Percentiles rank a stretch among this genome's conserved stretches.
Conservation (phyloP, 805 yeast species). For the Pichia californica region DNA sequence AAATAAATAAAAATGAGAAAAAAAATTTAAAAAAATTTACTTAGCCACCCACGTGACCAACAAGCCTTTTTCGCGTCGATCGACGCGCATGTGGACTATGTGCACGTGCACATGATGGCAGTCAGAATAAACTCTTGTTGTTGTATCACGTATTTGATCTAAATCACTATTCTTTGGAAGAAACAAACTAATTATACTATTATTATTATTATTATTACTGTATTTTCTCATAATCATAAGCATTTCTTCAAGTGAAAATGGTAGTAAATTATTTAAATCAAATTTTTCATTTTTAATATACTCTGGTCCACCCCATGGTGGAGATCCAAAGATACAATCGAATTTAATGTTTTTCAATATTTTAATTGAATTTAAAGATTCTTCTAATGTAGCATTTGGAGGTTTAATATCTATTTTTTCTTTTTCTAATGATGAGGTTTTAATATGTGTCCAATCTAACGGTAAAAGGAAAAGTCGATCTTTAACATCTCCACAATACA, state of each 20-base stretch:
- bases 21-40: no score
- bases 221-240: slow-evolving; percentile 35
- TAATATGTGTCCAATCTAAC: slow-evolving; percentile 9
- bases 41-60: not conserved
- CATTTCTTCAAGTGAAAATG: slow-evolving; percentile 40
- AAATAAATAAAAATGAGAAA: no score
- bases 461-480: slow-evolving; percentile 6
- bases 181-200: slow-evolving; percentile 54
- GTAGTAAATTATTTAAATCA: slow-evolving; percentile 39
- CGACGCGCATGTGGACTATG: not conserved
- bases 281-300: slow-evolving; percentile 39
- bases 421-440: not conserved
- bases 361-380: not conserved
- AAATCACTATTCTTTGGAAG: slow-evolving; percentile 55
- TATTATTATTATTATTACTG: no score
- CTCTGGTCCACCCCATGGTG: slow-evolving; percentile 83
- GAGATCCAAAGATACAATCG: slow-evolving; percentile 61
- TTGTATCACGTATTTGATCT: slow-evolving; percentile 42
- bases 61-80: not conserved
- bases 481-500: slow-evolving; percentile 3
- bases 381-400: slow-evolving; percentile 2
- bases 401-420: not conserved
- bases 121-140: slow-evolving; percentile 39
- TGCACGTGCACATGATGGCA: not conserved
- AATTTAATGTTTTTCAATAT: slow-evolving; percentile 22